Conservation (phyloP, 73 alveolate species). For the Halteria grandinella region DNA sequence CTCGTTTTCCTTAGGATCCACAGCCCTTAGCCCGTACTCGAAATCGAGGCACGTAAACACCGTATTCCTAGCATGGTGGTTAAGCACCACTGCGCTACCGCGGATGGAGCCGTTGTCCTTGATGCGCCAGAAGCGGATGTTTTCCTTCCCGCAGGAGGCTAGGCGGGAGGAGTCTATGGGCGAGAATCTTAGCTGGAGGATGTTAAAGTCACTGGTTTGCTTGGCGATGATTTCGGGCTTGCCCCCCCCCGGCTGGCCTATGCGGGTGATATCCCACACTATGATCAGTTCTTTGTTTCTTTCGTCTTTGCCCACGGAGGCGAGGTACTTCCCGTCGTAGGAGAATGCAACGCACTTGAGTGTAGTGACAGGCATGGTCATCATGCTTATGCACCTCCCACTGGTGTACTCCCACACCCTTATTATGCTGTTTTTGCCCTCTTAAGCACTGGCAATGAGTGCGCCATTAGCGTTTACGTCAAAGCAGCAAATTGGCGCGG, state of each 20-base stretch:
- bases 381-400: conserved; percentile 74
- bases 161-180: conserved; percentile 87
- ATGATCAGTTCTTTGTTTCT: conserved; percentile 80
- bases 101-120: conserved; percentile 86
- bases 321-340: conserved; percentile 71
- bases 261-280: conserved; percentile 88
- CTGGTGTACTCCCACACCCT: conserved; percentile 81
- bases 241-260: conserved; percentile 74
- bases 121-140: conserved; percentile 96
- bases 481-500: conserved; percentile 73
- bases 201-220: conserved; percentile 82
- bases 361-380: conserved; percentile 69
- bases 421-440: conserved; percentile 76
- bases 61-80: conserved; percentile 95
- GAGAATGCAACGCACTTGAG: conserved; percentile 73
- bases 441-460: conserved; percentile 78
- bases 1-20: conserved; percentile 64
- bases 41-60: conserved; percentile 89
- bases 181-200: conserved; percentile 83
- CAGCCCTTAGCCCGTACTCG: conserved; percentile 84
- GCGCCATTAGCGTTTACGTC: conserved; percentile 82
- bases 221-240: conserved; percentile 82
- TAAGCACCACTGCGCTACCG: conserved; percentile 92
- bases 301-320: conserved; percentile 73
- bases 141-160: conserved; percentile 94